Conservation (phyloP, 306 rosid species). For the Styphnolobium japonicum region DNA sequence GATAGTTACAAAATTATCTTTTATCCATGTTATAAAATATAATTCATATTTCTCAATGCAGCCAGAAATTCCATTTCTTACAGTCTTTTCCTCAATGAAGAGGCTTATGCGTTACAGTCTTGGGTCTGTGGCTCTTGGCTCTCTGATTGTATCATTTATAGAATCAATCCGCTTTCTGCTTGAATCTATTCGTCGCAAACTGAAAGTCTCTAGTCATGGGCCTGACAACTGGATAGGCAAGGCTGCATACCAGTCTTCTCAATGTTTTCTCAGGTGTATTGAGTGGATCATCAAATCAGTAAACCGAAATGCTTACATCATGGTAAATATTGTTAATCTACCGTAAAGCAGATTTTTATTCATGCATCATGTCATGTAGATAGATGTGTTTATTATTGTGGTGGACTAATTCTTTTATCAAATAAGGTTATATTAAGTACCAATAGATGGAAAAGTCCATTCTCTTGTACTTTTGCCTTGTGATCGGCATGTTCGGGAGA, state of each 20-base stretch:
- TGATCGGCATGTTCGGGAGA: neutral
- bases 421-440: neutral
- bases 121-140: slow-evolving; percentile 93
- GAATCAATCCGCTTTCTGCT: slow-evolving; percentile 90
- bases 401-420: neutral
- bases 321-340: slow-evolving; percentile 54
- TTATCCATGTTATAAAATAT: slow-evolving; percentile 11
- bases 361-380: neutral
- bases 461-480: neutral
- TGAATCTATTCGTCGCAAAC: slow-evolving; percentile 81
- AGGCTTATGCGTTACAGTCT: slow-evolving; percentile 79
- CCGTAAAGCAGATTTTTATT: neutral
- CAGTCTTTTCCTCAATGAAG: slow-evolving; percentile 90
- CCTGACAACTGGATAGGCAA: slow-evolving; percentile 67
- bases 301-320: slow-evolving; percentile 93
- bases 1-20: neutral
- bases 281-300: slow-evolving; percentile 93
- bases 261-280: slow-evolving; percentile 60
- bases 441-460: neutral
- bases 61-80: slow-evolving; percentile 88
- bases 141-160: slow-evolving; percentile 80
- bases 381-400: slow-evolving; percentile 2
- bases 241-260: slow-evolving; percentile 56
- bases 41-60: slow-evolving; percentile 45
- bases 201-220: slow-evolving; percentile 56